Evolutionary conservation across 1,139 yeast species (phyloP).

Genomic region (Lodderomyces margitis): DNA sequence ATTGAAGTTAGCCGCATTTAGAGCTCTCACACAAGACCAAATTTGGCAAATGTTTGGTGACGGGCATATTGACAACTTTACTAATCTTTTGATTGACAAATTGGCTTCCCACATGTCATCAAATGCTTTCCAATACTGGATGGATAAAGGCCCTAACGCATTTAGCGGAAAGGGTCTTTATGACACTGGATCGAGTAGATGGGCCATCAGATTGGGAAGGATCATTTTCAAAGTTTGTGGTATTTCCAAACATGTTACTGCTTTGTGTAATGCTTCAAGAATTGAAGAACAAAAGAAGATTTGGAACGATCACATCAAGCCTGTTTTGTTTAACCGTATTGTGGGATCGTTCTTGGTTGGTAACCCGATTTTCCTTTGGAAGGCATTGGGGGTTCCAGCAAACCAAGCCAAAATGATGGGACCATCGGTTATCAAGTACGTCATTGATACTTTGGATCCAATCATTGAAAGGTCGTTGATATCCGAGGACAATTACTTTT

Average conservation of each 20-base stretch:
- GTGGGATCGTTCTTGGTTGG: conserved; percentile 68
- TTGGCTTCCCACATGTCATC: conserved; percentile 73
- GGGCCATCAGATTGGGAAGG: conserved; percentile 74
- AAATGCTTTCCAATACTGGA: conserved; percentile 80
- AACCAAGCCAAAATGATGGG: conserved; percentile 84
- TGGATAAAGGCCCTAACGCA: conserved; percentile 56
- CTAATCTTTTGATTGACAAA: conserved; percentile 45
- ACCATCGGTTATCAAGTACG: conserved; percentile 64
- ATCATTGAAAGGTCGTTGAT: conserved; percentile 60
- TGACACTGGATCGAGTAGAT: conserved; percentile 81
- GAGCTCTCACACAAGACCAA: conserved; percentile 56
- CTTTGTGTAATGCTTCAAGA: conserved; percentile 57
- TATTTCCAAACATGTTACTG: conserved; percentile 47
- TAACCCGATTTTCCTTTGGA: conserved; percentile 83
- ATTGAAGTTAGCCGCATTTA: conserved; percentile 69
- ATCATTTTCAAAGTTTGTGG: conserved; percentile 60
- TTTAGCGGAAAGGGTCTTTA: conserved; percentile 62
- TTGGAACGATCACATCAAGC: conserved; percentile 64
- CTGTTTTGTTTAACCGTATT: conserved; percentile 67
- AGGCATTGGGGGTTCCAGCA: conserved; percentile 82
- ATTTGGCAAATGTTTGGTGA: conserved; percentile 76
- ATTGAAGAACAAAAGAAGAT: conserved; percentile 59
- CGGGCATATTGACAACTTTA: conserved; percentile 59
- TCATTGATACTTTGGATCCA: conserved; percentile 78
- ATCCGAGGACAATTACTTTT: conserved; percentile 74